Percentiles rank a stretch among this genome's conserved stretches.
These are phyloP conservation scores for Carex arenaria DNA, from an alignment of 202 grass and related monocot species.

Conservation along the genomic window DNA sequence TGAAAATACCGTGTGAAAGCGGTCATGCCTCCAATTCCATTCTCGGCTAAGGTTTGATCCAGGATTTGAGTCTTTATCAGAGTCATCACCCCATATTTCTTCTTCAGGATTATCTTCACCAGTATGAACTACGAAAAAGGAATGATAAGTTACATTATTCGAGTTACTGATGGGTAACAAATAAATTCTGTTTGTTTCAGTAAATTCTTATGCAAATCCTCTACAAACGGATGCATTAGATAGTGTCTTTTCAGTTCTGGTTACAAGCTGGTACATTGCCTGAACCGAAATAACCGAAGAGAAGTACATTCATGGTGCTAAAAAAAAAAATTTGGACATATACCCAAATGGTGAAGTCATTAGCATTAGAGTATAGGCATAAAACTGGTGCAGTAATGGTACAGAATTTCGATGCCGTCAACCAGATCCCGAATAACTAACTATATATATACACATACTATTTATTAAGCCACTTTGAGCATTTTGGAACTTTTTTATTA, in stretches of 20 bases:
- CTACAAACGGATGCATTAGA: neutral
- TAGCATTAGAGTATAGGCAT: neutral
- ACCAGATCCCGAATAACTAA: no score
- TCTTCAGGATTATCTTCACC: slow-evolving; percentile 1
- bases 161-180: neutral
- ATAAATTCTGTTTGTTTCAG: neutral
- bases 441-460: no score
- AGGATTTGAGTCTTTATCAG: slow-evolving; percentile 27
- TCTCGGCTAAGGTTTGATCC: slow-evolving; percentile 45
- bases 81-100: slow-evolving; percentile 38
- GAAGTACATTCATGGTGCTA: no score
- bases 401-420: neutral
- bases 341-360: neutral
- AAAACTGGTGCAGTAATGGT: neutral
- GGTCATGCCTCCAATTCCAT: slow-evolving; percentile 46
- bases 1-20: slow-evolving; percentile 64
- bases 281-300: neutral
- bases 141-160: neutral
- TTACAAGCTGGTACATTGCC: neutral
- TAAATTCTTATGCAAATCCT: neutral
- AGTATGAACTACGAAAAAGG: neutral
- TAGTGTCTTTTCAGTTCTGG: neutral
- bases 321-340: no score
- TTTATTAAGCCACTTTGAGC: no score
- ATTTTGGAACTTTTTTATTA: no score